Evolutionary conservation across 83 land plant species (phyloP).

Genomic region (Isoetes engelmannii): DNA sequence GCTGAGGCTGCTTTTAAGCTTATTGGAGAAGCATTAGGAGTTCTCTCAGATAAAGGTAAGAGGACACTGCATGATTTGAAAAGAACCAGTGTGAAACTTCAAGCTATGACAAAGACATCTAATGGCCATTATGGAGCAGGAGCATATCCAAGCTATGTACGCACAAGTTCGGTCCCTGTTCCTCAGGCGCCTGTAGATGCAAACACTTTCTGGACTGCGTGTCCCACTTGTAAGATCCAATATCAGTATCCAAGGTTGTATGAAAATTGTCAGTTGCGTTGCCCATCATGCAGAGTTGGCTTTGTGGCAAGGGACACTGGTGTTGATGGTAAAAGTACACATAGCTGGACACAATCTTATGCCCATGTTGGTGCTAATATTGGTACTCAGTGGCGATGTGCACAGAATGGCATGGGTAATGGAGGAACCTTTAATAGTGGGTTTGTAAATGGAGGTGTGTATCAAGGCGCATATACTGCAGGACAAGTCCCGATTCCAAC

Average conservation of each 20-base stretch:
- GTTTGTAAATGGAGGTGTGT: neutral
- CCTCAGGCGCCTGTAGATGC: too few species aligned
- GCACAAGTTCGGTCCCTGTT: too few species aligned
- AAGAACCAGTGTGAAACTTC: neutral
- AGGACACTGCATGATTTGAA: slow-evolving; percentile 38
- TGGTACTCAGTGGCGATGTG: neutral
- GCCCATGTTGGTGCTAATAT: neutral
- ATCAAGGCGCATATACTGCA: neutral
- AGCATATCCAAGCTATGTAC: neutral
- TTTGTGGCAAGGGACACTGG: neutral
- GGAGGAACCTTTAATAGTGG: neutral
- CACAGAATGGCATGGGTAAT: neutral
- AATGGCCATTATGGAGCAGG: neutral
- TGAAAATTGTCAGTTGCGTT: neutral
- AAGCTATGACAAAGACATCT: neutral
- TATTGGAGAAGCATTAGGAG: slow-evolving; percentile 46
- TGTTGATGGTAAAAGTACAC: neutral
- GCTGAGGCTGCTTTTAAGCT: slow-evolving; percentile 51
- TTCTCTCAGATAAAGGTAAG: slow-evolving; percentile 46
- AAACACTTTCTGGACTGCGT: slow-evolving; percentile 45
- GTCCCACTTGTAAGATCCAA: slow-evolving; percentile 31
- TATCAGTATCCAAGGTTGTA: slow-evolving; percentile 30
- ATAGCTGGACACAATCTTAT: neutral
- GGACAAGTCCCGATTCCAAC: neutral
- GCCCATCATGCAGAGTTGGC: slow-evolving; percentile 5